Evolutionary conservation across 2,329 filamentous ascomycete genomes (phyloP).

Genomic region (Fusarium ramigenum): DNA sequence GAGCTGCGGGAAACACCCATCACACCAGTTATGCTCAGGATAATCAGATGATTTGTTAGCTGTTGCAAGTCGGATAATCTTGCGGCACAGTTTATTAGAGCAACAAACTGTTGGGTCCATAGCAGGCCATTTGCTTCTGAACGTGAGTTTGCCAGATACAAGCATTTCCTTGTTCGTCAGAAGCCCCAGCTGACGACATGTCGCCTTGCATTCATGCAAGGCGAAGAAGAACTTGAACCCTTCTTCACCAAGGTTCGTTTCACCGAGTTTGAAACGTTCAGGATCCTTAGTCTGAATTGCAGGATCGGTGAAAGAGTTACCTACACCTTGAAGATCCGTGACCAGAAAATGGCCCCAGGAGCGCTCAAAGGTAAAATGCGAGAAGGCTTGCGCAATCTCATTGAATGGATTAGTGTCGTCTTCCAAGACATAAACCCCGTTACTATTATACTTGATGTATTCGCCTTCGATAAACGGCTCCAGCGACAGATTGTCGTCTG

Average conservation of each 20-base stretch:
- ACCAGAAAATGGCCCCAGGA: conserved; percentile 49
- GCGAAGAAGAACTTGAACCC: conserved; percentile 53
- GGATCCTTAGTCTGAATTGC: conserved; percentile 49
- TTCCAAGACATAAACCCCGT: conserved; percentile 41
- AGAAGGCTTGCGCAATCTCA: conserved; percentile 51
- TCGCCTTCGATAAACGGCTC: conserved; percentile 50
- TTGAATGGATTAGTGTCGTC: conserved; percentile 42
- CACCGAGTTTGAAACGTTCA: conserved; percentile 45
- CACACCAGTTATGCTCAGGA: conserved; percentile 46
- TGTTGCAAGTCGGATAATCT: conserved; percentile 42
- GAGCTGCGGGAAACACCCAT: conserved; percentile 46
- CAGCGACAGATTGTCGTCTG: conserved; percentile 42
- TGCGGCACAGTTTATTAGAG: conserved; percentile 52
- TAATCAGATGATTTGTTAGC: conserved; percentile 35
- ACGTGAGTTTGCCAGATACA: neutral
- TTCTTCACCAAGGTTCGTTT: conserved; percentile 46
- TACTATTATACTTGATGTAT: conserved; percentile 53
- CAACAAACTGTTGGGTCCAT: conserved; percentile 47
- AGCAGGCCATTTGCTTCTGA: conserved; percentile 40
- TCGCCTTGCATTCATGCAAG: conserved; percentile 47
- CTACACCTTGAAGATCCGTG: conserved; percentile 51
- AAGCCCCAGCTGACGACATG: conserved; percentile 46
- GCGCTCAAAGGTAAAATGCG: conserved; percentile 54
- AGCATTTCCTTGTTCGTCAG: conserved; percentile 26
- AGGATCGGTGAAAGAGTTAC: conserved; percentile 49